Conservation (phyloP, 352 stramenopile genomes). For the Pelagophyceae sp. region DNA sequence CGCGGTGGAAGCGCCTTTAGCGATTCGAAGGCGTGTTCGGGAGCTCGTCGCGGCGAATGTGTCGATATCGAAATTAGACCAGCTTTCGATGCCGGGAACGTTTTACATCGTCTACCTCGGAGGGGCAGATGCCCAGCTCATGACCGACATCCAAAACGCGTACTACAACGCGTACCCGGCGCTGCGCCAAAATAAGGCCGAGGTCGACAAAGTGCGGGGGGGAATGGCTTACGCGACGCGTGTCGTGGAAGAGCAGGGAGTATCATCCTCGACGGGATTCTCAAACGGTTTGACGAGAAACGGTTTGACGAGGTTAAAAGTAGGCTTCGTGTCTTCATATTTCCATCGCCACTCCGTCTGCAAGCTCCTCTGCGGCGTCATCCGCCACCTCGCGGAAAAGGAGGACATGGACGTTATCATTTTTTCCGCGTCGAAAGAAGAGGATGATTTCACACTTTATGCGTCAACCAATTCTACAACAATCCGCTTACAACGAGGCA, state of each 20-base stretch:
- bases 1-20: background rate
- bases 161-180: slow-evolving; percentile 17
- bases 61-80: background rate
- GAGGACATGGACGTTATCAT: slow-evolving; percentile 29
- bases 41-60: background rate
- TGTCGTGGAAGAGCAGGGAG: too few relatives aligned
- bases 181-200: too few relatives aligned
- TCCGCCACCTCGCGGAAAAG: slow-evolving; percentile 22
- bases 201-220: too few relatives aligned
- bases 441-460: too few relatives aligned
- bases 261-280: too few relatives aligned
- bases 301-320: slow-evolving; percentile 16
- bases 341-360: slow-evolving; percentile 37
- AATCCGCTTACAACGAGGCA: too few relatives aligned
- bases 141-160: slow-evolving; percentile 17
- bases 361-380: slow-evolving; percentile 31
- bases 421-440: slow-evolving; percentile 17
- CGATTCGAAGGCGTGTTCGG: background rate
- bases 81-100: slow-evolving; percentile 26
- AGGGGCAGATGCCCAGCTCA: slow-evolving; percentile 19
- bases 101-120: slow-evolving; percentile 33
- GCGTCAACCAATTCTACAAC: too few relatives aligned
- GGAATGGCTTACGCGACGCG: too few relatives aligned
- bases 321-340: slow-evolving; percentile 35
- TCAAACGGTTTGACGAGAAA: background rate